These are phyloP conservation scores for Paecilomyces dactylethromorphus DNA, from an alignment of 2,329 filamentous ascomycete genomes.

Conservation along the genomic window DNA sequence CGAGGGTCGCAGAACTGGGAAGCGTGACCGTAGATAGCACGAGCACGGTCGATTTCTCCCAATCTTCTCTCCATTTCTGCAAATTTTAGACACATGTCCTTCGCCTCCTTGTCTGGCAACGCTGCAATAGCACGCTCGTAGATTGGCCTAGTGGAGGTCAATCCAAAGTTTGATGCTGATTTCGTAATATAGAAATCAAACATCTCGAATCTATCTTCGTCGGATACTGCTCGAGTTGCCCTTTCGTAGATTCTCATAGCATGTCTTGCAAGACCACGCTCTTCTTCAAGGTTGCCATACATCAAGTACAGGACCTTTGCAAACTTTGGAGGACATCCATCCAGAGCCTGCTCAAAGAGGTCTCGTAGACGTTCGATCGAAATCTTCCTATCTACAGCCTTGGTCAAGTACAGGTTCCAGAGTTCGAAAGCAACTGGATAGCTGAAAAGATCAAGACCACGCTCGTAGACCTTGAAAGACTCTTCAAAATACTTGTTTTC, in stretches of 20 bases:
- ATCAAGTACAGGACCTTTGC: slow-evolving; percentile 94
- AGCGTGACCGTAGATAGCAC: slow-evolving; percentile 93
- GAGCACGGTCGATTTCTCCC: slow-evolving; percentile 88
- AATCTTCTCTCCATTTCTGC: slow-evolving; percentile 91
- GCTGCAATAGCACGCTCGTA: slow-evolving; percentile 93
- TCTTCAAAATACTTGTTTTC: slow-evolving; percentile 95
- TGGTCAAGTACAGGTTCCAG: slow-evolving; percentile 97
- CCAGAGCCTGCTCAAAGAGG: slow-evolving; percentile 93
- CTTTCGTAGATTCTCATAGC: slow-evolving; percentile 99
- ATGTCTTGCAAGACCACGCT: slow-evolving; percentile 85
- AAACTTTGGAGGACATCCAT: slow-evolving; percentile 90
- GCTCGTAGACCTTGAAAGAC: slow-evolving; percentile 95
- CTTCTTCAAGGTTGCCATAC: slow-evolving; percentile 97
- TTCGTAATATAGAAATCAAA: slow-evolving; percentile 99
- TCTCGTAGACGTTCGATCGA: slow-evolving; percentile 90
- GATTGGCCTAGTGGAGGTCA: slow-evolving; percentile 88
- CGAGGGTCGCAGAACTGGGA: slow-evolving; percentile 96
- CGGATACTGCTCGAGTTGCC: slow-evolving; percentile 86
- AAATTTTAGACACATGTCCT: slow-evolving; percentile 98
- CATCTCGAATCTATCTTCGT: slow-evolving; percentile 94
- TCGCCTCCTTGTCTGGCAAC: slow-evolving; percentile 86
- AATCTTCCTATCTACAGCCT: slow-evolving; percentile 93
- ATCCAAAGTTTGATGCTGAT: slow-evolving; percentile 93
- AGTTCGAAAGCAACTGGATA: slow-evolving; percentile 97
- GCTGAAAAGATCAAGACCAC: slow-evolving; percentile 94